phyloP scores from a whole-genome alignment of 495 filamentous ascomycete genomes.

The Neurospora sp. region DNA sequence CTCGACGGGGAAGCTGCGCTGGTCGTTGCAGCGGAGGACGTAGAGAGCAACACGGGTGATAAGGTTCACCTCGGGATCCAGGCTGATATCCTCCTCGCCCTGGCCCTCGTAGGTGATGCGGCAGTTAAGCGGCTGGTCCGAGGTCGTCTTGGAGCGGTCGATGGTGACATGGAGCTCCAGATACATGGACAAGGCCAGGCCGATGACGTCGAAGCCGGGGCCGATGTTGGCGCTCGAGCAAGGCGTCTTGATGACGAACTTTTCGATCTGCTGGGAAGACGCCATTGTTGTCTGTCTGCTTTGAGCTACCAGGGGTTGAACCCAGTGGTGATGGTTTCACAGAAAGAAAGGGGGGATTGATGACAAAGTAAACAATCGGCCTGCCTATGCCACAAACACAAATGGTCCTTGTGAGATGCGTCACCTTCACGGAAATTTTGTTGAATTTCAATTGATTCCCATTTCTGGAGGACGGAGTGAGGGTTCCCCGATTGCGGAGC shows the following conservation, averaged over 20 bases:
- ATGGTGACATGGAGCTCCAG: constrained; percentile 74
- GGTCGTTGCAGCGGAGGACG: constrained; percentile 80
- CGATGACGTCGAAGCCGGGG: constrained; percentile 95
- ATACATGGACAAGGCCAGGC: constrained; percentile 81
- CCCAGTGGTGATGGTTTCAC: not conserved
- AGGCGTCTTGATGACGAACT: constrained; percentile 56
- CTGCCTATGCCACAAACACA: not conserved
- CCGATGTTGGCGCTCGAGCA: constrained; percentile 95
- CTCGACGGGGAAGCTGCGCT: constrained; percentile 67
- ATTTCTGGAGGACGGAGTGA: not conserved
- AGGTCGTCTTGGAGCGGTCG: constrained; percentile 40
- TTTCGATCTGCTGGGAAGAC: constrained; percentile 21
- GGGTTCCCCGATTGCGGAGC: not conserved
- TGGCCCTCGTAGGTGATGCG: constrained; percentile 79
- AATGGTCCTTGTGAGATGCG: not conserved
- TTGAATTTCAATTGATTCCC: not conserved
- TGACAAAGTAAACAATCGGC: not conserved
- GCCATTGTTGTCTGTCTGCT: constrained; percentile 6
- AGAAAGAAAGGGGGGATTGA: not conserved
- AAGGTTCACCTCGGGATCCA: constrained; percentile 73
- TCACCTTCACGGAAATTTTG: not conserved
- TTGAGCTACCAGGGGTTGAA: not conserved
- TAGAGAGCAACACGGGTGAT: constrained; percentile 88
- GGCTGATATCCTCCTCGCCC: constrained; percentile 63
- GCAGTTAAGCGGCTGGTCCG: constrained; percentile 67